Conservation (phyloP, 2,329 filamentous ascomycete species). For the Hymenoscyphus linearis region DNA sequence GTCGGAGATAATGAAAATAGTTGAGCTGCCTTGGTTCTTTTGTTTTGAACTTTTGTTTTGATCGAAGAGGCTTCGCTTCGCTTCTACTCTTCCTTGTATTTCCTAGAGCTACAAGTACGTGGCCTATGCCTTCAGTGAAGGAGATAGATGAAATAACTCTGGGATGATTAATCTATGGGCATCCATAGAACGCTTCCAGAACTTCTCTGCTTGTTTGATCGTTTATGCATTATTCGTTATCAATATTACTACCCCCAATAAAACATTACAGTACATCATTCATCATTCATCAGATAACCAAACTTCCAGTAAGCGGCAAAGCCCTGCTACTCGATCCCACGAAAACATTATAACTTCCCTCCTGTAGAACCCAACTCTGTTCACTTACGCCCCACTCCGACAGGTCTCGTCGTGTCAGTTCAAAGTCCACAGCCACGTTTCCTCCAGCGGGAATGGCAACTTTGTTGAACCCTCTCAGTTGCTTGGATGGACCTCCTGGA, state of each 20-base stretch:
- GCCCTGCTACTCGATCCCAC: slow-evolving; percentile 22
- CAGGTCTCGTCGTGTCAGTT: slow-evolving; percentile 55
- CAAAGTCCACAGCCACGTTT: slow-evolving; percentile 42
- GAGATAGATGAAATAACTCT: neutral
- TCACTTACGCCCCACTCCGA: slow-evolving; percentile 57
- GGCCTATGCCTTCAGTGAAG: neutral
- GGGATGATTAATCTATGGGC: neutral
- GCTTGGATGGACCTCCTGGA: slow-evolving; percentile 45
- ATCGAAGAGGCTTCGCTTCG: neutral
- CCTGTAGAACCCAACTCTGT: slow-evolving; percentile 51
- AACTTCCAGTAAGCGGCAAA: slow-evolving; percentile 12
- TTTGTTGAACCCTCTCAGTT: slow-evolving; percentile 61
- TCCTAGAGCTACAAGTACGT: too few species aligned
- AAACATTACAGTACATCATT: neutral
- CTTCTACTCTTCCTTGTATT: neutral
- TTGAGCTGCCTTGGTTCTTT: too few species aligned
- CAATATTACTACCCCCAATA: neutral
- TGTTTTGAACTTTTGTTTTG: neutral
- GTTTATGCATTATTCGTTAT: neutral
- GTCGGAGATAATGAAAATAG: neutral
- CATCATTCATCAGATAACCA: slow-evolving; percentile 3
- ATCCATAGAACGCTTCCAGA: neutral
- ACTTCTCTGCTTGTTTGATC: neutral
- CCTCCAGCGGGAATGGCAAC: slow-evolving; percentile 43
- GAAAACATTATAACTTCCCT: slow-evolving; percentile 19